phyloP scores from a whole-genome alignment of 768 basidiomycete genomes.

The Panaeolus cyanescens region DNA sequence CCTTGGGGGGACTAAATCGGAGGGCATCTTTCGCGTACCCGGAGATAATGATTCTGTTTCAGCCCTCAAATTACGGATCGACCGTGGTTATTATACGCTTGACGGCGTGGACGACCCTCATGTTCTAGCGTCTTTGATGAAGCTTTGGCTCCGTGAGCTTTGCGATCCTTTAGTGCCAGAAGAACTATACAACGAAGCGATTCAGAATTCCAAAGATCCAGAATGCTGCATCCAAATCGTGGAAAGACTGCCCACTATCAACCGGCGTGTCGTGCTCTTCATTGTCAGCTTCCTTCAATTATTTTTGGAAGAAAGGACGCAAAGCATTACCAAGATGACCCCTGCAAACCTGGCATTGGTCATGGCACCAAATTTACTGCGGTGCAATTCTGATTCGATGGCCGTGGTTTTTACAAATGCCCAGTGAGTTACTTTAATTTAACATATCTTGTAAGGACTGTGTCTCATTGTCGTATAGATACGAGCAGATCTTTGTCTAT shows the following conservation, averaged over 20 bases:
- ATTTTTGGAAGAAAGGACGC: conserved; percentile 79
- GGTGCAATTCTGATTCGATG: conserved; percentile 88
- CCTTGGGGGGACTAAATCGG: conserved; percentile 79
- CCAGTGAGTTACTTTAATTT: conserved; percentile 58
- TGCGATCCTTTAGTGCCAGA: conserved; percentile 91
- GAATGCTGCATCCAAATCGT: conserved; percentile 75
- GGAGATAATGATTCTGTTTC: conserved; percentile 90
- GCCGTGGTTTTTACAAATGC: conserved; percentile 89
- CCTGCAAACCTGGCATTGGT: conserved; percentile 85
- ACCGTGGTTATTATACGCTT: conserved; percentile 87
- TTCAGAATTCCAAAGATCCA: conserved; percentile 66
- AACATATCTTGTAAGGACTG: neutral
- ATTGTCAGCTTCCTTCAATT: conserved; percentile 90
- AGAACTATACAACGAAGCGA: conserved; percentile 90
- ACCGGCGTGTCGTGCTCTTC: conserved; percentile 84
- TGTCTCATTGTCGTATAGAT: conserved; percentile 44
- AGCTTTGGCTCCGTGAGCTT: conserved; percentile 92
- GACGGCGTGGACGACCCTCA: conserved; percentile 91
- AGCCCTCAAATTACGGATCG: conserved; percentile 86
- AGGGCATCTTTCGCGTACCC: conserved; percentile 93
- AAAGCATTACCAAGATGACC: conserved; percentile 85
- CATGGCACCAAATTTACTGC: conserved; percentile 88
- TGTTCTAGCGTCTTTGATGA: conserved; percentile 86
- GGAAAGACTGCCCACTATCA: conserved; percentile 78
- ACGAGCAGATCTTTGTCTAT: conserved; percentile 87